These are phyloP conservation scores for Proliferodiscus dingleyae DNA, from an alignment of 2,329 filamentous ascomycete species.

Conservation along the genomic window DNA sequence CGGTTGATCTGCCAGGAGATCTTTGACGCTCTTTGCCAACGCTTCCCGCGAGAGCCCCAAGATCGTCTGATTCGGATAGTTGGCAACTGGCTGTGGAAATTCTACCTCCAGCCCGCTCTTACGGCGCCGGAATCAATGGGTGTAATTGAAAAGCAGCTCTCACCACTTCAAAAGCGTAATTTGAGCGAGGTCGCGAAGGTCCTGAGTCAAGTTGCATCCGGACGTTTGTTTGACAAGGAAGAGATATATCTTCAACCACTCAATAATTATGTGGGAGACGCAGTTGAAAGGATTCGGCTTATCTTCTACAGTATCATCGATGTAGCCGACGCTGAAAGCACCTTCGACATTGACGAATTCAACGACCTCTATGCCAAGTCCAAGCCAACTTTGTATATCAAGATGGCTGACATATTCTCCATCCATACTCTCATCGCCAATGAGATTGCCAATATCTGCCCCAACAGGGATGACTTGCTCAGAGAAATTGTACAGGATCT, in stretches of 20 bases:
- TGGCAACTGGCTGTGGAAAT: conserved; percentile 89
- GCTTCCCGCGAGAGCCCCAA: conserved; percentile 75
- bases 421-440: conserved; percentile 84
- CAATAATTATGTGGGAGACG: conserved; percentile 85
- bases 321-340: conserved; percentile 79
- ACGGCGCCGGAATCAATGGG: conserved; percentile 89
- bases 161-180: conserved; percentile 89
- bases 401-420: conserved; percentile 94
- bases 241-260: conserved; percentile 94
- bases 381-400: conserved; percentile 98
- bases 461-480: conserved; percentile 77
- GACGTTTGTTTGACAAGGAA: conserved; percentile 84
- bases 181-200: conserved; percentile 88
- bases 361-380: conserved; percentile 96
- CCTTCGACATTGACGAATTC: conserved; percentile 98
- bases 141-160: conserved; percentile 82
- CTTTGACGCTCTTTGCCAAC: conserved; percentile 69
- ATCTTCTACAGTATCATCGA: conserved; percentile 76
- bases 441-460: conserved; percentile 73
- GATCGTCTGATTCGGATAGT: conserved; percentile 77
- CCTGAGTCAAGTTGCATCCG: conserved; percentile 80
- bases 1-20: conserved; percentile 84
- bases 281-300: conserved; percentile 70
- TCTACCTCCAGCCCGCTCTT: conserved; percentile 86
- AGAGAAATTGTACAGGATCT: conserved; percentile 90